These are phyloP conservation scores for Geranium incanum DNA, from an alignment of 441 rosid genomes.

Conservation along the genomic window DNA sequence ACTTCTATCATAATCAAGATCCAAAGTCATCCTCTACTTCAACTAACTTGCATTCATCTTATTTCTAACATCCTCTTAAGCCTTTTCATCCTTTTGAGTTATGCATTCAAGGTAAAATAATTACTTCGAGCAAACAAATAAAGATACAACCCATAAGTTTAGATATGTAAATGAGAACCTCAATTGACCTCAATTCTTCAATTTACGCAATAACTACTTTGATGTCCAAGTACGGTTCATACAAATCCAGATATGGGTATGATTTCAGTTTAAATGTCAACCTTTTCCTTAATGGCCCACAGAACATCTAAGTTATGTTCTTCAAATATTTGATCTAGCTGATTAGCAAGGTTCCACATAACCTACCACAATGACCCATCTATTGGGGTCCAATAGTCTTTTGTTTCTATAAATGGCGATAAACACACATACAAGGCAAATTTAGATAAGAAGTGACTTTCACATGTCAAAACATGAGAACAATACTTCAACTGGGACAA, in stretches of 20 bases:
- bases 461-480: neutral
- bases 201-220: neutral
- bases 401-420: neutral
- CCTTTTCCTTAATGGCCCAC: neutral
- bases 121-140: neutral
- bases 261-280: neutral
- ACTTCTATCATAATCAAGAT: no score
- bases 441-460: neutral
- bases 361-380: neutral
- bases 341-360: neutral
- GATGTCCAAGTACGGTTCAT: neutral
- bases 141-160: neutral
- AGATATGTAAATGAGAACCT: neutral
- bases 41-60: no score
- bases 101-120: no score
- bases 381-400: neutral
- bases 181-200: neutral
- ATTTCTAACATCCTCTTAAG: no score
- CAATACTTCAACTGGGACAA: neutral
- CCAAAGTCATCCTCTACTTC: no score
- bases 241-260: neutral
- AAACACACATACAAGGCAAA: neutral
- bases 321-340: constrained; percentile 1
- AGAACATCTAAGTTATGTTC: neutral
- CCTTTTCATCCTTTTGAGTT: no score